A percentile compares a stretch with the other conserved stretches of the same genome.
Conservation (phyloP, 2,329 filamentous ascomycete genomes). For the Thelonectria rubi region DNA sequence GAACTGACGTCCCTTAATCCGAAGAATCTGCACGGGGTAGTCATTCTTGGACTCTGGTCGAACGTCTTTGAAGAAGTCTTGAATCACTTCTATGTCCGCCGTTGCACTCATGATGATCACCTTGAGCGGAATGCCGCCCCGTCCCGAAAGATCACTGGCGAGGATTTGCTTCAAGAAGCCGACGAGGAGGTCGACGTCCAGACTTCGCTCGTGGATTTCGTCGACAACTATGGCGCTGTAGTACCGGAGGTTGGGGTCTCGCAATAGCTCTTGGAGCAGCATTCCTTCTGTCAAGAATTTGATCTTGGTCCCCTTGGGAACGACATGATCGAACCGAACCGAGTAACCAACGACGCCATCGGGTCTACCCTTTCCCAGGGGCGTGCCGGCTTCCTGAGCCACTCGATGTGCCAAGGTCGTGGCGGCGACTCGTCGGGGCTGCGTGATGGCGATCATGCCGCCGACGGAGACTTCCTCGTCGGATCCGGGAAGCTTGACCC, state of each 20-base stretch:
- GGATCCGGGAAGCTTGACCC: slow-evolving; percentile 56
- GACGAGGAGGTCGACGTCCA: slow-evolving; percentile 90
- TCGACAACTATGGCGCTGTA: slow-evolving; percentile 95
- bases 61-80: slow-evolving; percentile 72
- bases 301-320: slow-evolving; percentile 82
- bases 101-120: slow-evolving; percentile 98
- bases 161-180: slow-evolving; percentile 88
- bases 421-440: slow-evolving; percentile 92
- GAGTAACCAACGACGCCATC: slow-evolving; percentile 82
- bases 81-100: slow-evolving; percentile 82
- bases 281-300: slow-evolving; percentile 98
- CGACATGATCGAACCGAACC: slow-evolving; percentile 90
- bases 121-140: slow-evolving; percentile 80
- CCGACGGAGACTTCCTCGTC: slow-evolving; percentile 65
- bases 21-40: slow-evolving; percentile 55
- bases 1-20: slow-evolving; percentile 87
- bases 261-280: slow-evolving; percentile 90
- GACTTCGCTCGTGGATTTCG: slow-evolving; percentile 94
- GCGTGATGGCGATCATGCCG: slow-evolving; percentile 90
- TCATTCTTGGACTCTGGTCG: slow-evolving; percentile 27
- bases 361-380: slow-evolving; percentile 52
- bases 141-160: slow-evolving; percentile 66
- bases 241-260: slow-evolving; percentile 81
- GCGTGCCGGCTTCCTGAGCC: slow-evolving; percentile 75
- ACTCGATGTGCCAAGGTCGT: slow-evolving; percentile 91